Evolutionary conservation across 805 yeast genomes (phyloP), one percentile per base, ranked within the genome.

Genomic region (Candida patagonica): DNA sequence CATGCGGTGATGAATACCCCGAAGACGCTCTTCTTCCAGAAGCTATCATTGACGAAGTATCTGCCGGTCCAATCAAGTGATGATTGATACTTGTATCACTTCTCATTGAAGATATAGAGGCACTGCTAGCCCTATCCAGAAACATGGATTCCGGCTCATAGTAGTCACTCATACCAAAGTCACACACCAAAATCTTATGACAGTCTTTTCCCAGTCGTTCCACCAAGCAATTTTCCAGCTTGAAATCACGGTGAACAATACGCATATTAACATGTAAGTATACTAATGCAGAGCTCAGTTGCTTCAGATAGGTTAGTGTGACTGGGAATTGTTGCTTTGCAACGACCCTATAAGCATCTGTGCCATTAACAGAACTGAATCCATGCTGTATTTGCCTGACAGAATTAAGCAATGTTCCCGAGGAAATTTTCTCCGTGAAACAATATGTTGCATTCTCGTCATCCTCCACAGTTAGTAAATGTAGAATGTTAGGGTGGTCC

Each of bases 321-420:
- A 50, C 9, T 27, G 30, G 38, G 10, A 27, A 13, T 19, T 38
- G 16, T 8, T 30, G 31, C 31, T 10, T 29, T 12, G 31, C 31
- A 12, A 29, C 19, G 4, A 20, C 5, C 33, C 41, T 7, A 29
- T 23, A 30, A 7, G 17, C 9, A 23, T 23, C 26, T 15, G n/a
- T 20, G 21, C 13, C 22, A n/a, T 15, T 27, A 7, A 15, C 10
- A 8, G 9, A 2, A 12, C 12, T 3, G 6, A 46, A 37, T 2
- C 42, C 33, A 22, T 37, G 57, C 20, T 84, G 84, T 86, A 68
- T 61, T n/a, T 62, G 57, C 31, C 70, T 64, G 9, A 83, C 89
- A 30, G 79, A 55, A 48, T 85, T 95, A 56, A 78, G 87, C 25
- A 88, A 61, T 0, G 95, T 81, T 0, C 96, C 96, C 25, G 85